Evolutionary conservation across 257 asterid genomes (phyloP).

Genomic region (Salvia splendens): DNA sequence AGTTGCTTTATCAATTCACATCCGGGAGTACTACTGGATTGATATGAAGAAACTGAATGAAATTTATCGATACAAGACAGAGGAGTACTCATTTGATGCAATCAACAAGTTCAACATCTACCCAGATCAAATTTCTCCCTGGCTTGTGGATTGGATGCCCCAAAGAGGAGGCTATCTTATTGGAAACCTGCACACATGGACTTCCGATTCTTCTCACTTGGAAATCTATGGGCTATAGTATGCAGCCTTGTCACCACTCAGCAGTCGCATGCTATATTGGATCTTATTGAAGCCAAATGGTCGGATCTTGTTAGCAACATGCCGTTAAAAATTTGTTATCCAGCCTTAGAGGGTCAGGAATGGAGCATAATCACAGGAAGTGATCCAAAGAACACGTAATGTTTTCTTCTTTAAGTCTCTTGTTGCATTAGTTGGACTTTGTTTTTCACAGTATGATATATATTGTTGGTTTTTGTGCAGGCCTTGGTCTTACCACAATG

Average conservation of each 20-base stretch:
- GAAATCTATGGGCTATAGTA: slow-evolving; percentile 70
- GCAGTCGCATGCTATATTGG: slow-evolving; percentile 72
- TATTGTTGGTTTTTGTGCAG: slow-evolving; percentile 40
- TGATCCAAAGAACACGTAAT: slow-evolving; percentile 82
- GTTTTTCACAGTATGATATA: slow-evolving; percentile 5
- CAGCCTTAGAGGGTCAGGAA: slow-evolving; percentile 75
- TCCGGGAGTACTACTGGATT: slow-evolving; percentile 75
- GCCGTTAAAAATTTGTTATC: slow-evolving; percentile 77
- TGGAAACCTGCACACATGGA: slow-evolving; percentile 81
- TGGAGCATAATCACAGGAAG: slow-evolving; percentile 76
- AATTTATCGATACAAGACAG: slow-evolving; percentile 77
- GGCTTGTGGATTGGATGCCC: slow-evolving; percentile 85
- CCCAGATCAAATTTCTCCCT: slow-evolving; percentile 78
- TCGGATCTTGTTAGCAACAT: slow-evolving; percentile 68
- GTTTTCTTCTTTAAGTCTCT: slow-evolving; percentile 14
- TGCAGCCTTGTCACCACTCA: slow-evolving; percentile 56
- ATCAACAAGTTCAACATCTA: slow-evolving; percentile 75
- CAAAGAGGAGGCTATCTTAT: slow-evolving; percentile 70
- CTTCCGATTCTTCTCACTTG: slow-evolving; percentile 77
- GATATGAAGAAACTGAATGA: slow-evolving; percentile 73
- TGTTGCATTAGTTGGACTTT: slow-evolving; percentile 4
- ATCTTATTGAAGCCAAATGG: slow-evolving; percentile 76
- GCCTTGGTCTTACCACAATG: slow-evolving; percentile 87
- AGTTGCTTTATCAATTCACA: slow-evolving; percentile 71
- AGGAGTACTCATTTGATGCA: slow-evolving; percentile 77